phyloP scores from a whole-genome alignment of 441 rosid species.

The Populus hybrid region DNA sequence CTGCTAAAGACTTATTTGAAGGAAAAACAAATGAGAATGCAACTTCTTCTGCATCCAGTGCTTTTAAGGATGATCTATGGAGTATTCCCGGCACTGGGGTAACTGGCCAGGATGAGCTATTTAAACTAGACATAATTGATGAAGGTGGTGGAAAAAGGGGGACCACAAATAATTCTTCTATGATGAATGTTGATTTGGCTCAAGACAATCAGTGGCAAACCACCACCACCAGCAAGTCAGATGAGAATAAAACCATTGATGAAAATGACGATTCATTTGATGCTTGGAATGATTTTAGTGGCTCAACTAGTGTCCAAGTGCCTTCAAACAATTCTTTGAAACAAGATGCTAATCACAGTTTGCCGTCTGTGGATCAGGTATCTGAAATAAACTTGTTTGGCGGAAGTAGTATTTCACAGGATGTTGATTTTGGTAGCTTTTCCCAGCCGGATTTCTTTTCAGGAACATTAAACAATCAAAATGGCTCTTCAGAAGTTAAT shows the following conservation, averaged over 20 bases:
- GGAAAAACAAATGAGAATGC: slow-evolving; percentile 31
- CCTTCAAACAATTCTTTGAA: slow-evolving; percentile 25
- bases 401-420: slow-evolving; percentile 21
- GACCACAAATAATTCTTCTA: slow-evolving; percentile 19
- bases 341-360: slow-evolving; percentile 25
- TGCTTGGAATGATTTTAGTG: slow-evolving; percentile 60
- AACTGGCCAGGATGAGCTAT: slow-evolving; percentile 21
- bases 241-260: slow-evolving; percentile 27
- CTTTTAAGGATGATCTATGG: slow-evolving; percentile 44
- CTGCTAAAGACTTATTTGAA: slow-evolving; percentile 32
- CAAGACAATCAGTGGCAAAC: slow-evolving; percentile 39
- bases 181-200: slow-evolving; percentile 41
- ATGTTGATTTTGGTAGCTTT: slow-evolving; percentile 36
- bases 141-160: slow-evolving; percentile 23
- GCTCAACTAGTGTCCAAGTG: slow-evolving; percentile 38
- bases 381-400: slow-evolving; percentile 36
- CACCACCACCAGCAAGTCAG: slow-evolving; percentile 23
- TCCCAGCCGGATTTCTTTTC: slow-evolving; percentile 40
- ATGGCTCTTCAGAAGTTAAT: slow-evolving; percentile 24
- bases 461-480: slow-evolving; percentile 31
- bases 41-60: slow-evolving; percentile 29
- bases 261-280: slow-evolving; percentile 54
- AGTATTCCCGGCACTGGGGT: slow-evolving; percentile 25
- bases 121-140: slow-evolving; percentile 21
- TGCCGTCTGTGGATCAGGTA: slow-evolving; percentile 29